Percentiles rank a stretch among this genome's conserved stretches.
These are phyloP conservation scores for Selaginella tamariscina DNA, from an alignment of 75 land plant genomes.

Conservation along the genomic window DNA sequence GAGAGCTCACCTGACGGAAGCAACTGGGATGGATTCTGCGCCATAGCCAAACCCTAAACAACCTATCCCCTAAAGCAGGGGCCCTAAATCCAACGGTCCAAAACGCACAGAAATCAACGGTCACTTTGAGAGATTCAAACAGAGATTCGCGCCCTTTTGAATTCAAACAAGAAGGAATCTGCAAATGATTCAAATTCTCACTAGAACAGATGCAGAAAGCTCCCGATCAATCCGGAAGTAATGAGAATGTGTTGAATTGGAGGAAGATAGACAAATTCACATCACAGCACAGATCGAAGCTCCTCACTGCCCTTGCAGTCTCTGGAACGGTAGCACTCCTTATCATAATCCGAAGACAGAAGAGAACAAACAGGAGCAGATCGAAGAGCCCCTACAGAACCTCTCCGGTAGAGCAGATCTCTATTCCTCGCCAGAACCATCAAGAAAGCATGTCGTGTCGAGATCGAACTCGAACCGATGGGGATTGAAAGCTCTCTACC, in stretches of 20 bases:
- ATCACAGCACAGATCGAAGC: not conserved
- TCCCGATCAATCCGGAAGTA: not conserved
- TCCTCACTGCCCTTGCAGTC: not conserved
- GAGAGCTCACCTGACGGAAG: slow-evolving; percentile 41
- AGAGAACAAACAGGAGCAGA: not conserved
- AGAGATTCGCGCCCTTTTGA: not conserved
- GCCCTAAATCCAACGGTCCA: not conserved
- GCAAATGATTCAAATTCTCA: not conserved
- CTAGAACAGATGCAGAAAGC: not conserved
- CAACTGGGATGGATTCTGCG: slow-evolving; percentile 60
- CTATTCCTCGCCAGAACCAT: not conserved
- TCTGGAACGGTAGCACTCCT: not conserved
- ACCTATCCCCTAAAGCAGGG: not conserved
- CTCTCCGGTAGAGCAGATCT: not conserved
- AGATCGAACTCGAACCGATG: not conserved
- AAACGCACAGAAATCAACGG: not conserved
- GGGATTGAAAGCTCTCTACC: not conserved
- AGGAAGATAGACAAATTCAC: not conserved
- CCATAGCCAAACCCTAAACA: slow-evolving; percentile 25
- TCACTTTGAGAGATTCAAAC: not conserved
- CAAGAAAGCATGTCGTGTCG: not conserved
- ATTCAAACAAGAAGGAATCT: not conserved
- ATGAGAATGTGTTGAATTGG: not conserved
- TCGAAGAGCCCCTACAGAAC: not conserved
- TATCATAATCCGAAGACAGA: not conserved